Evolutionary conservation across 768 basidiomycete genomes (phyloP), one percentile per base, ranked within the genome.

Genomic region (Leccinum obscurum): DNA sequence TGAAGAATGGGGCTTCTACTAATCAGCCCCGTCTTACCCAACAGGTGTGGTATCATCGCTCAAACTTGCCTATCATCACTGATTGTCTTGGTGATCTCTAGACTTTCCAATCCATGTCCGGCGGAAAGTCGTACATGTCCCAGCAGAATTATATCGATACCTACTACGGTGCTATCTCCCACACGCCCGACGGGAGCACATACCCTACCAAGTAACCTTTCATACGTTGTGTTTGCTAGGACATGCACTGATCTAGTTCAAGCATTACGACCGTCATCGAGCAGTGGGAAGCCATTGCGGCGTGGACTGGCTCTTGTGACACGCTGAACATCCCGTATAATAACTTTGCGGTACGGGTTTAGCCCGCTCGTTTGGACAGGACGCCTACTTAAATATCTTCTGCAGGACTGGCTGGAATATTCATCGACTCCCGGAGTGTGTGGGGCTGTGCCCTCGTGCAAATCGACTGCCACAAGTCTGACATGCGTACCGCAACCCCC

Each of bases 391-490:
- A 7, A 52, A 39, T 3, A 52, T 24, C 5, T 57, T 59, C 14
- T 51, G 3, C 24, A 70, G 68, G 68, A 69, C 32, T 70, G 68
- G 68, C 44, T 70, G 22, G 61, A 65, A 26, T 69, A 68, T 57
- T 65, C 66, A 6, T 54, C 66, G 13, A 28, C 56, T n/a, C 56
- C 68, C 7, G 66, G 68, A 2, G 57, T 65, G 17, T 70, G 68
- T 17, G 61, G 64, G 28, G 61, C 67, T 8, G 52, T 60, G 4
- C 6, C 39, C 9, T 66, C 66, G n/a, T 64, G 67, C 54, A 14
- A 61, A 17, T 9, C 60, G 20, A n/a, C 35, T 30, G 7, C 54
- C 41, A 58, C 44, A 44, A 46, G 62, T 50, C 7, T 53, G 11
- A 52, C 61, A 41, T 66, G 68, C 34, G 63, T 68, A 15, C 66